phyloP scores from a whole-genome alignment of 2,329 filamentous ascomycete species.

The Blumeria graminis region DNA sequence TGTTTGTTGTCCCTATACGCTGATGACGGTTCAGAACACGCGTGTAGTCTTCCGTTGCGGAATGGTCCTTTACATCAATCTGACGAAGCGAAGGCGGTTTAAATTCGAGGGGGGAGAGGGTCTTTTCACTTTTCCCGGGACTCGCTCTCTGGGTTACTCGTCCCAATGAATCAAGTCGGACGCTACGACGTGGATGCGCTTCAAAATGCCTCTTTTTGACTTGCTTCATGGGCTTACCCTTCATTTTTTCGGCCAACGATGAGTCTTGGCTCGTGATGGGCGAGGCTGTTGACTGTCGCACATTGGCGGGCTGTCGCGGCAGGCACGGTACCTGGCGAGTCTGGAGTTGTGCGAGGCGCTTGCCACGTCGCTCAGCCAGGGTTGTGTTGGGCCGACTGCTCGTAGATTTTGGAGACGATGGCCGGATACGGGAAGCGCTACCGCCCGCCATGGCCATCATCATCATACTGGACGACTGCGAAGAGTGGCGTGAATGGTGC shows the following conservation, averaged over 20 bases:
- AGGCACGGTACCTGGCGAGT: background rate
- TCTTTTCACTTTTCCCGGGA: no score
- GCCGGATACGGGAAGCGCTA: background rate
- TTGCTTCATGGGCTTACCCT: background rate
- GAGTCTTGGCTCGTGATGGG: background rate
- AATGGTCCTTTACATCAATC: no score
- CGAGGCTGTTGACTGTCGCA: background rate
- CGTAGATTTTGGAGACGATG: background rate
- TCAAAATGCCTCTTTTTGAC: background rate
- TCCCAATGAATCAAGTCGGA: background rate
- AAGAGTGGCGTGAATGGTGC: conserved; percentile 8
- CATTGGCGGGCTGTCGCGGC: no score
- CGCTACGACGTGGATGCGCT: background rate
- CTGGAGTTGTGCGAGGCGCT: background rate
- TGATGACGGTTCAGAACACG: no score
- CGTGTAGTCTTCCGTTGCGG: no score
- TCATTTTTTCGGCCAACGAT: background rate
- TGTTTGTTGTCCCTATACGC: no score
- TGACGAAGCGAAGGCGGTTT: no score
- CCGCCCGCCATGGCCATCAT: background rate
- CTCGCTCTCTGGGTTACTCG: no score
- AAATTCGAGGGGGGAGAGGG: no score
- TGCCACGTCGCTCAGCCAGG: background rate
- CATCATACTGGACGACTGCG: conserved; percentile 1
- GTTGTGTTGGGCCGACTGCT: background rate